phyloP scores from a whole-genome alignment of 2,329 filamentous ascomycete genomes.

The Pleochaeta shiraiana region DNA sequence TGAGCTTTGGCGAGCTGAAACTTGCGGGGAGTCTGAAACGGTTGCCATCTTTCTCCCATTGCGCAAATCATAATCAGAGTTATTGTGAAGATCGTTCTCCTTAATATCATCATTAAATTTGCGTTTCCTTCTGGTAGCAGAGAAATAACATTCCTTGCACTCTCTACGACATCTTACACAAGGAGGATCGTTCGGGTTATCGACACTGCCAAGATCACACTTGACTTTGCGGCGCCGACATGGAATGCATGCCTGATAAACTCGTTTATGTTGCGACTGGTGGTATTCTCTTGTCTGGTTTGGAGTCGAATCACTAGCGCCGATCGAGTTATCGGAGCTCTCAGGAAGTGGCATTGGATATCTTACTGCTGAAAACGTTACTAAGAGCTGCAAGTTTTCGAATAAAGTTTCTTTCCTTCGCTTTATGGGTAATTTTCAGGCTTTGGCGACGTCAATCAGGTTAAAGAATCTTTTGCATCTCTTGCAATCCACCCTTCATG shows the following conservation, averaged over 20 bases:
- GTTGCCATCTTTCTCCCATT: conserved; percentile 45
- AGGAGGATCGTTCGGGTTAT: conserved; percentile 83
- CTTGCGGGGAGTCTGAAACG: conserved; percentile 22
- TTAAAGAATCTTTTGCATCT: no score
- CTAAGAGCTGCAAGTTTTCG: no score
- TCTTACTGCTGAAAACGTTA: no score
- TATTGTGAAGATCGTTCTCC: conserved; percentile 24
- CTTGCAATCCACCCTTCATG: no score
- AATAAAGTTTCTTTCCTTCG: no score
- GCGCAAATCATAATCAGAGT: conserved; percentile 43
- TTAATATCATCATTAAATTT: conserved; percentile 40
- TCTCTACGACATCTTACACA: conserved; percentile 88
- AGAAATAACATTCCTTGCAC: conserved; percentile 95
- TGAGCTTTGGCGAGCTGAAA: conserved; percentile 12
- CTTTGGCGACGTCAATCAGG: no score
- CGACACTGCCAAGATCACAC: conserved; percentile 48
- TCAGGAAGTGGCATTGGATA: no score
- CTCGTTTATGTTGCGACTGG: conserved; percentile 18
- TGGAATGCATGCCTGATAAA: conserved; percentile 26
- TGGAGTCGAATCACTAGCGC: conserved; percentile 7
- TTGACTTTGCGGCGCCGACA: conserved; percentile 33
- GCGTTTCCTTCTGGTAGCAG: conserved; percentile 78
- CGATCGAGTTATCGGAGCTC: conserved; percentile 8
- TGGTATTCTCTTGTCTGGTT: conserved; percentile 6
- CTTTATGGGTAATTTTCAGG: no score